phyloP scores from a whole-genome alignment of 805 yeast genomes.

The Candida wancherniae region DNA sequence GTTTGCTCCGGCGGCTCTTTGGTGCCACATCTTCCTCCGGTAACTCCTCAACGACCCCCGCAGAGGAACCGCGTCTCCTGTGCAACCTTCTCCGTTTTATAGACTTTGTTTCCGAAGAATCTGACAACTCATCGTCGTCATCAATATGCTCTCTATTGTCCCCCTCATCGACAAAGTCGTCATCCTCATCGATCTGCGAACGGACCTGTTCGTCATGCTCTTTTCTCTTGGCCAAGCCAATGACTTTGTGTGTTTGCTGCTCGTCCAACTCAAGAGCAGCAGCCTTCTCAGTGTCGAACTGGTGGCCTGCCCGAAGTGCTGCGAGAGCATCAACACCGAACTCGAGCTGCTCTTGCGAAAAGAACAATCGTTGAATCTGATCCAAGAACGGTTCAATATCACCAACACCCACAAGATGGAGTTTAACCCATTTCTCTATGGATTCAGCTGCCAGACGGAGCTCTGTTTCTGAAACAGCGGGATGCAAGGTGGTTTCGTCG shows the following conservation, averaged over 20 bases:
- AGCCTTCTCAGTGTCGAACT: slow-evolving; percentile 6
- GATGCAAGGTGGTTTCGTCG: slow-evolving; percentile 38
- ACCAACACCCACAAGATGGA: slow-evolving; percentile 14
- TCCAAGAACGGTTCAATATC: slow-evolving; percentile 19
- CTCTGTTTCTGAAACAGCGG: slow-evolving; percentile 22
- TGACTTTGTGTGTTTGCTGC: slow-evolving; percentile 5
- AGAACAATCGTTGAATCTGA: slow-evolving; percentile 10
- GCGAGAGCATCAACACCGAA: slow-evolving; percentile 12
- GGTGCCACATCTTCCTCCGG: slow-evolving; percentile 1
- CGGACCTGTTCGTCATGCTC: slow-evolving; percentile 14
- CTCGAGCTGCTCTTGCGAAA: slow-evolving; percentile 13
- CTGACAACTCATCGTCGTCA: slow-evolving; percentile 2
- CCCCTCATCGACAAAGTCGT: slow-evolving; percentile 12
- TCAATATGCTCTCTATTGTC: slow-evolving; percentile 3
- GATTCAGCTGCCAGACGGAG: slow-evolving; percentile 32
- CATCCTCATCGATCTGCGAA: slow-evolving; percentile 15
- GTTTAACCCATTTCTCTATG: slow-evolving; percentile 39
- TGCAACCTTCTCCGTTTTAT: neutral
- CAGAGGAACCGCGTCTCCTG: neutral
- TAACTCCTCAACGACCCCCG: too few species aligned
- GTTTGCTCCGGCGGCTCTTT: neutral
- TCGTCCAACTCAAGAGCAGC: slow-evolving; percentile 8
- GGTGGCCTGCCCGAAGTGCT: slow-evolving; percentile 9
- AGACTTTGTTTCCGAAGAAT: neutral
- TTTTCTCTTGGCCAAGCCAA: slow-evolving; percentile 17